Evolutionary conservation across 2,329 filamentous ascomycete species (phyloP).

Genomic region (Neocatenulostroma microsporum): DNA sequence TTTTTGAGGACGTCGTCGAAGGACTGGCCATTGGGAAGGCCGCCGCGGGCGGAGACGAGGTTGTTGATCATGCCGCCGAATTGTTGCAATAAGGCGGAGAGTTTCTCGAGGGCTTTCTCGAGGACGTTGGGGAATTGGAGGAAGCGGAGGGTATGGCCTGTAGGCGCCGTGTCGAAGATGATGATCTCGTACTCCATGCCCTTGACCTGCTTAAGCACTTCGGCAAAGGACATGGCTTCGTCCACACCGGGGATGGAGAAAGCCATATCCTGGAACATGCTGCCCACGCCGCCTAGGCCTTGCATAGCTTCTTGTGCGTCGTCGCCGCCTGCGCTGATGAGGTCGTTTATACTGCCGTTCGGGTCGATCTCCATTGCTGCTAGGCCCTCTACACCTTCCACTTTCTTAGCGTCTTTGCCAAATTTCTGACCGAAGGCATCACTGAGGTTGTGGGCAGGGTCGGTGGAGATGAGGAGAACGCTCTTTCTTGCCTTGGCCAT

Average conservation of each 20-base stretch:
- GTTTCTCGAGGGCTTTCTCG: conserved; percentile 95
- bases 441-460: conserved; percentile 94
- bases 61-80: conserved; percentile 95
- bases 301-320: conserved; percentile 62
- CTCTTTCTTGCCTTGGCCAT: conserved; percentile 90
- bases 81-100: conserved; percentile 86
- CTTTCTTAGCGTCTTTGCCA: conserved; percentile 89
- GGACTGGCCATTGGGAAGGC: conserved; percentile 84
- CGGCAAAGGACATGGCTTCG: conserved; percentile 98
- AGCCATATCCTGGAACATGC: conserved; percentile 98
- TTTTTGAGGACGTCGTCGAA: conserved; percentile 88
- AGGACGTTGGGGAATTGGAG: conserved; percentile 96
- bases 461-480: conserved; percentile 94
- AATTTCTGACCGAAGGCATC: conserved; percentile 99
- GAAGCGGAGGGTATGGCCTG: conserved; percentile 95
- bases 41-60: conserved; percentile 69
- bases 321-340: conserved; percentile 72
- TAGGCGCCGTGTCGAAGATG: conserved; percentile 97
- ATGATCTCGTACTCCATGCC: conserved; percentile 98
- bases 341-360: conserved; percentile 93
- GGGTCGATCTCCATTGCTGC: conserved; percentile 99
- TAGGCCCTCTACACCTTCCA: conserved; percentile 87
- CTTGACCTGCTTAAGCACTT: conserved; percentile 98
- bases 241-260: conserved; percentile 98
- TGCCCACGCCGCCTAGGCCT: conserved; percentile 64